Conservation (phyloP, 306 rosid genomes). For the barrel medic (Medicago truncatula) region DNA sequence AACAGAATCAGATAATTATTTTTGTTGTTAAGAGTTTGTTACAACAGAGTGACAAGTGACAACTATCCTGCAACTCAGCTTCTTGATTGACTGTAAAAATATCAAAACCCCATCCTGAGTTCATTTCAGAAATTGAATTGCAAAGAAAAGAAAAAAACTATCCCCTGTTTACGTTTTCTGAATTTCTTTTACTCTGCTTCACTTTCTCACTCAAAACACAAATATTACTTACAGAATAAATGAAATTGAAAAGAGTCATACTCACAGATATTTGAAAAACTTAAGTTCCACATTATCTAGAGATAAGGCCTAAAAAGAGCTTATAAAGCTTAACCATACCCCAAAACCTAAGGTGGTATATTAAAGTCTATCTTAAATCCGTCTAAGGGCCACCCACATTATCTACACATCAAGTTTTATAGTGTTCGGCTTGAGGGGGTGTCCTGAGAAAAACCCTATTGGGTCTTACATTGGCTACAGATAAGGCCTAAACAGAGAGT, state of each 20-base stretch:
- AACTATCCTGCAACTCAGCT: neutral
- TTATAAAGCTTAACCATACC: neutral
- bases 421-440: neutral
- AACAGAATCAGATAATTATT: conserved; percentile 8
- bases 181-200: neutral
- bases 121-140: conserved; percentile 3
- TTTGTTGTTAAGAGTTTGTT: neutral
- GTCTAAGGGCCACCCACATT: neutral
- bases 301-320: neutral
- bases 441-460: neutral
- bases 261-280: neutral
- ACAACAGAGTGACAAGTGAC: neutral
- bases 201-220: conserved; percentile 12
- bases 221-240: conserved; percentile 11
- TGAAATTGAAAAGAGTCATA: conserved; percentile 1
- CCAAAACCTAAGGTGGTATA: neutral
- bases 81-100: neutral
- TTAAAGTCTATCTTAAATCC: neutral
- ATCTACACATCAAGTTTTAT: neutral
- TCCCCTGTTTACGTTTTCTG: conserved; percentile 3
- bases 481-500: neutral
- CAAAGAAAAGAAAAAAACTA: conserved; percentile 9
- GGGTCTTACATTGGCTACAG: neutral
- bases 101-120: neutral
- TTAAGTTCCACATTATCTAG: neutral